phyloP scores from a whole-genome alignment of 345 rosid species.

The Salix exigua region DNA sequence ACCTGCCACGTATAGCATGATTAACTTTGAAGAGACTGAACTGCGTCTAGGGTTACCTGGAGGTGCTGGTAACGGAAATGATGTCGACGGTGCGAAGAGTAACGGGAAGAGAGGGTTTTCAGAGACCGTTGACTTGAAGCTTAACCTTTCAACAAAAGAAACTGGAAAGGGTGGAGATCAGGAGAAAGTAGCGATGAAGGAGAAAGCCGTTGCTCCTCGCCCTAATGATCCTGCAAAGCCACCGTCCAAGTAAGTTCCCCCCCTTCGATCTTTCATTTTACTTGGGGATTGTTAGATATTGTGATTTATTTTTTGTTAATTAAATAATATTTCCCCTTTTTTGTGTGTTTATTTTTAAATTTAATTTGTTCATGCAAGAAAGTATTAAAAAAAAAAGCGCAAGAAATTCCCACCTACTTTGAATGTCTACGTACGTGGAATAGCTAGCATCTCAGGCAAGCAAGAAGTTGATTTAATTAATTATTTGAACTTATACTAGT shows the following conservation, averaged over 20 bases:
- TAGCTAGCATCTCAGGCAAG: background rate
- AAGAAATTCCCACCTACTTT: background rate
- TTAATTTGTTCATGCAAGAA: background rate
- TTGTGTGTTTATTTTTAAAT: background rate
- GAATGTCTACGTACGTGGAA: background rate
- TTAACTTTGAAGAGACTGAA: conserved; percentile 89
- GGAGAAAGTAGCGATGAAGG: conserved; percentile 25
- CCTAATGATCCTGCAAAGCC: conserved; percentile 26
- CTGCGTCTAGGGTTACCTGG: conserved; percentile 53
- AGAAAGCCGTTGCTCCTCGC: conserved; percentile 4
- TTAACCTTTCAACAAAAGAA: conserved; percentile 16
- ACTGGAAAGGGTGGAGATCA: conserved; percentile 1
- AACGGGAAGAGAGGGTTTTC: conserved; percentile 31
- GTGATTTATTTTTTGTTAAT: background rate
- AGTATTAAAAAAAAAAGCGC: background rate
- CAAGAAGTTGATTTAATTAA: background rate
- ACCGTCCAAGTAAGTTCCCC: conserved; percentile 20
- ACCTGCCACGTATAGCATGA: conserved; percentile 34
- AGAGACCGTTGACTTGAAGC: conserved; percentile 30
- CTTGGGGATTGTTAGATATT: too few species aligned
- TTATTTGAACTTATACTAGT: background rate
- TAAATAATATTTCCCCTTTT: too few species aligned
- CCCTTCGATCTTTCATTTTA: too few species aligned
- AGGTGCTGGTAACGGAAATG: background rate
- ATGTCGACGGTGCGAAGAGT: background rate